A percentile compares a stretch with the other conserved stretches of the same genome.
Conservation (phyloP, 805 yeast species). For the Kluyveromyces aestuarii region DNA sequence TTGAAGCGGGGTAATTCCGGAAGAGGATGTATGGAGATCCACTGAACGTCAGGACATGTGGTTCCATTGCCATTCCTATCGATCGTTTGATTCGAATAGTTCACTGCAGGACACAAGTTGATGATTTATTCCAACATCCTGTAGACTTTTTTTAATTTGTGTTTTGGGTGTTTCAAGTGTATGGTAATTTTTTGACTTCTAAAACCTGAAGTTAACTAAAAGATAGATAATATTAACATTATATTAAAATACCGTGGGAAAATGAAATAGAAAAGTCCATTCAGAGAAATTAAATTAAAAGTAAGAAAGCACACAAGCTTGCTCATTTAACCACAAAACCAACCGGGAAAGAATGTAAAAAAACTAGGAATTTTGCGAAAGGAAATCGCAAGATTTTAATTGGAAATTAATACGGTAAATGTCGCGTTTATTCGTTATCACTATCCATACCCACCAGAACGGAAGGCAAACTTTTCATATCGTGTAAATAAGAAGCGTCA, state of each 20-base stretch:
- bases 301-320: not conserved
- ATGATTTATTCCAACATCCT: no score
- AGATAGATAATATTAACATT: not conserved
- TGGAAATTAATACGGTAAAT: not conserved
- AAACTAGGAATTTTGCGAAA: not conserved
- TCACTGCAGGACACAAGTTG: no score
- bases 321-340: not conserved
- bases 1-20: not conserved
- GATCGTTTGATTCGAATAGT: no score
- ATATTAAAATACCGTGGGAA: no score
- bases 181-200: not conserved
- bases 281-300: no score
- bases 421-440: constrained; percentile 4
- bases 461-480: constrained; percentile 10
- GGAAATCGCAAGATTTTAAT: not conserved
- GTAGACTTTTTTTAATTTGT: no score
- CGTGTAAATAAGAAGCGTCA: constrained; percentile 17
- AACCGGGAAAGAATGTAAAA: not conserved
- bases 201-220: not conserved
- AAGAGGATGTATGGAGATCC: not conserved
- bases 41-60: not conserved
- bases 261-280: not conserved
- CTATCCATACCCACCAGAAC: constrained; percentile 6
- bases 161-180: no score
- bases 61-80: not conserved